Evolutionary conservation across 345 rosid genomes (phyloP), one percentile per base, ranked within the genome.

Genomic region (Mercurialis annua): DNA sequence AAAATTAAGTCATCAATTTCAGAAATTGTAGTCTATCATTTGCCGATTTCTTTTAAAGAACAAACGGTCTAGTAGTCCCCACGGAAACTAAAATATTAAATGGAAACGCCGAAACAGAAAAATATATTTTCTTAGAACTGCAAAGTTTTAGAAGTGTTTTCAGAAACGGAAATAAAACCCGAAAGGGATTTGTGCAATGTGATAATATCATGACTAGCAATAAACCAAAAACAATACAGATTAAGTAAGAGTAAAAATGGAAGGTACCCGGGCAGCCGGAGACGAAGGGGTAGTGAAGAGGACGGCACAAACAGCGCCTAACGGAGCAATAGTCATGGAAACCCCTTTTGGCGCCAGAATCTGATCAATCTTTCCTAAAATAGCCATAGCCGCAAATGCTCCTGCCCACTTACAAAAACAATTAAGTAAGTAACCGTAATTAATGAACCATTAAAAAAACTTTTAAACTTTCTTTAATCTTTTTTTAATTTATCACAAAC

Each of bases 361-460:
- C 58, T 90, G 94, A 73, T 93, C 98, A 60, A 93, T 76, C 81
- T 85, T 93, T 74, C 96, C 97, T 71, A 90, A 59, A 71, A 88
- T 47, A 10, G 97, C 98, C 98, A 93, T 93, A 2, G 98, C 97
- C 33, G 84, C 92, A 77, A 93, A 93, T 48, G 94, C 98, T n/a
- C 98, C 98, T 92, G 80, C 49, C 65, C 27, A 64, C 20, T 21
- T 9, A 40, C 11, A 3, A 46, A 30, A 29, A 44, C 36, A 53
- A 51, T 29, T 24, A 21, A 26, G 0, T 11, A 43, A 43, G 7
- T n/a, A n/a, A n/a, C n/a, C n/a, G n/a, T n/a, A n/a, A n/a, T n/a
- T n/a, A n/a, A 53, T 24, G 33, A 52, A n/a, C 0, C 57, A 52
- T 52, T 52, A 14, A 27, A 20, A 2, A 24, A 53, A 11, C 21